A percentile compares a stretch with the other conserved stretches of the same genome.
These are phyloP conservation scores for Coprinopsis strossmayeri DNA, from an alignment of 768 basidiomycete genomes.

Conservation along the genomic window DNA sequence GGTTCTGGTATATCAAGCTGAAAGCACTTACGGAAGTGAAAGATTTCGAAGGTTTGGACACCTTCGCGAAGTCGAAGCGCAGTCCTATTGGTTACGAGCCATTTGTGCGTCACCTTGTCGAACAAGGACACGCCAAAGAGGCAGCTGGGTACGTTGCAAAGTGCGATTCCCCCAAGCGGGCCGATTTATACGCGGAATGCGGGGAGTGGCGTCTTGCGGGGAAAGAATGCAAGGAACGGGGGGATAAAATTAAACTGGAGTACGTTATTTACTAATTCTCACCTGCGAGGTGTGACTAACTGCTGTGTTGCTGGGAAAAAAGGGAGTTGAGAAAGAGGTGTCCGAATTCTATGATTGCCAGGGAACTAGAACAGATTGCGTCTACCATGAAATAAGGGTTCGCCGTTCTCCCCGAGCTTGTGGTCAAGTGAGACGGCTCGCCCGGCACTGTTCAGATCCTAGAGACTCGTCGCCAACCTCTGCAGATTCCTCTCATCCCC, in stretches of 20 bases:
- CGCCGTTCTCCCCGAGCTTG: too few relatives aligned
- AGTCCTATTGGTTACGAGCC: constrained; percentile 96
- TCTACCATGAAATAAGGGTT: constrained; percentile 68
- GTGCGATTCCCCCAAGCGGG: constrained; percentile 78
- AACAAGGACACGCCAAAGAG: constrained; percentile 68
- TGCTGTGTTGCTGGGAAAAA: constrained; percentile 5
- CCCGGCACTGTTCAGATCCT: too few relatives aligned
- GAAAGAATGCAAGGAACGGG: constrained; percentile 83
- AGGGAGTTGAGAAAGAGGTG: constrained; percentile 70
- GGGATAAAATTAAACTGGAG: constrained; percentile 82
- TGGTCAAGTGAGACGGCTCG: too few relatives aligned
- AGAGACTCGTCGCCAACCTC: too few relatives aligned
- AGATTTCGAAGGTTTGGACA: constrained; percentile 84
- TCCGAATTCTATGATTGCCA: constrained; percentile 73
- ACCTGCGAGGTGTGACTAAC: constrained; percentile 4
- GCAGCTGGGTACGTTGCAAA: constrained; percentile 72
- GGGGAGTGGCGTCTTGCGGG: constrained; percentile 89
- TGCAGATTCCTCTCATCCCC: too few relatives aligned
- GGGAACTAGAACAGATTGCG: constrained; percentile 67
- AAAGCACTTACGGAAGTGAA: constrained; percentile 70
- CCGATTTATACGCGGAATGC: constrained; percentile 85
- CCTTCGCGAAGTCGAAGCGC: constrained; percentile 80
- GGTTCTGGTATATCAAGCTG: constrained; percentile 93
- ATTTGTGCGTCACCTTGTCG: constrained; percentile 75
- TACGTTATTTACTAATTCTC: constrained; percentile 34